Evolutionary conservation across 139 green algal species (phyloP).

Genomic region (Tetraselmis striata): DNA sequence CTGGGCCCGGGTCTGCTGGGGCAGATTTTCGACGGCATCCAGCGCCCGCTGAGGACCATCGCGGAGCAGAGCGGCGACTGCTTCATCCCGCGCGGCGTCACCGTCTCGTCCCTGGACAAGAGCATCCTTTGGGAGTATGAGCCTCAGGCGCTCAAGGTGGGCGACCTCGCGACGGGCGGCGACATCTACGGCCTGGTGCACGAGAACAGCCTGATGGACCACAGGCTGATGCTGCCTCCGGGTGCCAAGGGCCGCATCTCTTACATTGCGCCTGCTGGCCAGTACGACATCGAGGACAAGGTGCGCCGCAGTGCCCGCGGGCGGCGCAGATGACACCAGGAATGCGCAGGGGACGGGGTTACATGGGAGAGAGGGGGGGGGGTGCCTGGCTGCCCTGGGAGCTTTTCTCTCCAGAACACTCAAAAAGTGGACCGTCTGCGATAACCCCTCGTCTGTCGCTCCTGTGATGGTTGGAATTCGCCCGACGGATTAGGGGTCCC

Average conservation of each 20-base stretch:
- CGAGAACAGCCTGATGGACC: conserved; percentile 93
- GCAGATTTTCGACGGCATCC: conserved; percentile 99
- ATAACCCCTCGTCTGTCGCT: too few species aligned
- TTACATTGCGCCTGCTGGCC: conserved; percentile 83
- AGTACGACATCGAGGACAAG: conserved; percentile 87
- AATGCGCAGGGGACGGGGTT: too few species aligned
- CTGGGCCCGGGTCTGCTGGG: conserved; percentile 92
- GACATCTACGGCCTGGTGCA: conserved; percentile 93
- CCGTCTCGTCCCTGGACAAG: conserved; percentile 81
- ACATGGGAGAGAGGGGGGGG: too few species aligned
- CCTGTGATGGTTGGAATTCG: too few species aligned
- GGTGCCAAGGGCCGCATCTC: conserved; percentile 75
- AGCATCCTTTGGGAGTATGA: conserved; percentile 86
- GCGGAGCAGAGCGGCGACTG: conserved; percentile 66
- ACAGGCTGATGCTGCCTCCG: conserved; percentile 88
- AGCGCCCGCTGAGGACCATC: conserved; percentile 93
- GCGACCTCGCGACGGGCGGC: conserved; percentile 84
- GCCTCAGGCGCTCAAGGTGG: conserved; percentile 81
- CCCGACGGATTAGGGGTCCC: too few species aligned
- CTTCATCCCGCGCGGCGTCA: conserved; percentile 97
- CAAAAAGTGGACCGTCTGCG: too few species aligned
- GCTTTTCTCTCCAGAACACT: too few species aligned
- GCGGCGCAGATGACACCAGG: too few species aligned
- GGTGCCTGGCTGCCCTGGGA: too few species aligned
- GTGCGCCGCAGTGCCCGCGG: too few species aligned